Evolutionary conservation across 768 basidiomycete species (phyloP), one percentile per base, ranked within the genome.

Genomic region (Naematelia encephala): DNA sequence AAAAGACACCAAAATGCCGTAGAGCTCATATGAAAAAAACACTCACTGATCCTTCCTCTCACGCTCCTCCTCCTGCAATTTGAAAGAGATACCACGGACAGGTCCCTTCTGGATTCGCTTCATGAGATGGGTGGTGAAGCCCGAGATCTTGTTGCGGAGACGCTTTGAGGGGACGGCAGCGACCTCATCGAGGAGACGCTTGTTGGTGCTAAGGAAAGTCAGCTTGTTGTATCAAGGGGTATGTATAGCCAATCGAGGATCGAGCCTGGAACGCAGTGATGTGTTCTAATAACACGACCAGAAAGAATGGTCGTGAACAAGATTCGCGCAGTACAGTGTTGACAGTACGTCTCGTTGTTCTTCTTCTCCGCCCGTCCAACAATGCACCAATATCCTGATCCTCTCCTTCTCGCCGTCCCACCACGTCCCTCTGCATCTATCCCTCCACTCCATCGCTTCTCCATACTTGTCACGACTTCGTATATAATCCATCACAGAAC

Each of bases 91-190:
- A 72, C 96, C 96, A 66, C 92, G 91, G 65, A 99, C 96, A 73
- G 96, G 96, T 2, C 96, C 96, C 60, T 86, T 86, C 80, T 96
- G 91, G 74, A 99, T 99, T 76, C 96, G 92, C 85, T 92, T 97
- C 96, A 99, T 99, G 79, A 99, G 83, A 79, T 99, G 96, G 73
- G 96, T 99, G 60, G 96, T 99, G 86, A 98, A 99, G 48, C 96
- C 96, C 11, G 94, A 87, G 76, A 99, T 89, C 85, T 99, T 99
- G 89, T 99, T 99, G 78, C 96, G 87, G 73, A 99, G 86, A 70
- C 94, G 91, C 82, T 99, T 98, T 57, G 96, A 97, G 60, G 94
- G 94, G 68, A 99, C 93, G 66, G 89, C 76, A 66, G 80, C 80
- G 67, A 81, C 80, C 73, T 81, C 80, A 73, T 79, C 79, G 72